Conservation (phyloP, 2,329 filamentous ascomycete genomes). For the Thermochaetoides dissita region DNA sequence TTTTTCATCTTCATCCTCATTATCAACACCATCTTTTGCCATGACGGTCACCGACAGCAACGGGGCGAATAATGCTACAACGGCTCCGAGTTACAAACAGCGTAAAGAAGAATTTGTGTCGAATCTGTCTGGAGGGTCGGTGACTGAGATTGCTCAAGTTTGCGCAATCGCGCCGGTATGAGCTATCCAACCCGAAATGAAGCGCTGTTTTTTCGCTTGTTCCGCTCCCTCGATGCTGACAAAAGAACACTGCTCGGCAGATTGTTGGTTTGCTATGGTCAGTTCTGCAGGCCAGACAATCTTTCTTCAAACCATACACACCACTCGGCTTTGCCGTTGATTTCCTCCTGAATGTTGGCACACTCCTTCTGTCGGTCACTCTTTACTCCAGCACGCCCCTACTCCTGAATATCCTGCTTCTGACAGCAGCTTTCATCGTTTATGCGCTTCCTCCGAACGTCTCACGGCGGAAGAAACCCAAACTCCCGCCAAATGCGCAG, state of each 20-base stretch:
- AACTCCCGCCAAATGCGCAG: slow-evolving; percentile 30
- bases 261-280: slow-evolving; percentile 78
- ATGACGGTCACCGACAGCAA: slow-evolving; percentile 16
- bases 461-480: slow-evolving; percentile 33
- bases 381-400: slow-evolving; percentile 65
- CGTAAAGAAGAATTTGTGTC: slow-evolving; percentile 94
- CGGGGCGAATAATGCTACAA: not conserved
- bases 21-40: slow-evolving; percentile 1
- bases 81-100: slow-evolving; percentile 60
- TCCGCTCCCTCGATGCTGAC: slow-evolving; percentile 5
- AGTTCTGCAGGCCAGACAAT: slow-evolving; percentile 67
- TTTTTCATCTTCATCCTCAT: not conserved
- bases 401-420: slow-evolving; percentile 59
- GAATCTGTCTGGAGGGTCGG: slow-evolving; percentile 67
- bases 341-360: slow-evolving; percentile 73
- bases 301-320: slow-evolving; percentile 68
- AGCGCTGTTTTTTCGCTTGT: too few species aligned
- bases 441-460: slow-evolving; percentile 36
- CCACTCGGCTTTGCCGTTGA: slow-evolving; percentile 58
- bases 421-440: slow-evolving; percentile 55
- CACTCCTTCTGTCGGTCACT: slow-evolving; percentile 72
- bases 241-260: slow-evolving; percentile 29
- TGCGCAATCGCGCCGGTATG: slow-evolving; percentile 73
- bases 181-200: not conserved
- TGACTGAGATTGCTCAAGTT: slow-evolving; percentile 76